Evolutionary conservation across 257 asterid genomes (phyloP).

Genomic region (Misopates orontium): DNA sequence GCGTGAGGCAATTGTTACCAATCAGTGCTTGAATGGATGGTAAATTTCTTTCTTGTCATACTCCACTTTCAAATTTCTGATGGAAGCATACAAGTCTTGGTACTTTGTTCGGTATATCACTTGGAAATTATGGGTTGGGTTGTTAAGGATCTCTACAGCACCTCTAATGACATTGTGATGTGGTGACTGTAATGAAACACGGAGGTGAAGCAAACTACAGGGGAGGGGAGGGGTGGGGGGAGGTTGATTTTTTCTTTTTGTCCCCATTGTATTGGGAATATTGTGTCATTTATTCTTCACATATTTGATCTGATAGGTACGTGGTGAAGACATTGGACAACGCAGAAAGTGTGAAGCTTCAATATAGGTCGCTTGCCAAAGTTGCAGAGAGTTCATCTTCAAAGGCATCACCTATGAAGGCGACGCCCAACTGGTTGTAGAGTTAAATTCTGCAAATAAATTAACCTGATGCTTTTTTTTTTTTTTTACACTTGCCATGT

Average conservation of each 20-base stretch:
- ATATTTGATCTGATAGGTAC: slow-evolving; percentile 53
- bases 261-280: neutral
- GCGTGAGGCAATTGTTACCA: slow-evolving; percentile 89
- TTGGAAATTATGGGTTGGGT: neutral
- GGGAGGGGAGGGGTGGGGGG: no score
- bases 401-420: slow-evolving; percentile 50
- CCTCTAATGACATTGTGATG: no score
- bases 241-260: no score
- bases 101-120: neutral
- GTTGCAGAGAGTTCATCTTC: slow-evolving; percentile 51
- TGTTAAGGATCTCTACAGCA: neutral
- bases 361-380: slow-evolving; percentile 86
- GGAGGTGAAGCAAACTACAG: no score
- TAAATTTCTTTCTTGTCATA: slow-evolving; percentile 32
- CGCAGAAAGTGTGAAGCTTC: slow-evolving; percentile 97
- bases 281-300: slow-evolving; percentile 8
- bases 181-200: no score
- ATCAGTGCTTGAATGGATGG: slow-evolving; percentile 98
- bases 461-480: no score
- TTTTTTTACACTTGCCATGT: no score
- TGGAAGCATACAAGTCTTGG: neutral
- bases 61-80: slow-evolving; percentile 10
- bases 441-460: neutral
- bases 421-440: slow-evolving; percentile 65
- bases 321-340: slow-evolving; percentile 97